Evolutionary conservation across 2,329 filamentous ascomycete genomes (phyloP), one percentile per base, ranked within the genome.

Genomic region (Trichothecium sympodiale): DNA sequence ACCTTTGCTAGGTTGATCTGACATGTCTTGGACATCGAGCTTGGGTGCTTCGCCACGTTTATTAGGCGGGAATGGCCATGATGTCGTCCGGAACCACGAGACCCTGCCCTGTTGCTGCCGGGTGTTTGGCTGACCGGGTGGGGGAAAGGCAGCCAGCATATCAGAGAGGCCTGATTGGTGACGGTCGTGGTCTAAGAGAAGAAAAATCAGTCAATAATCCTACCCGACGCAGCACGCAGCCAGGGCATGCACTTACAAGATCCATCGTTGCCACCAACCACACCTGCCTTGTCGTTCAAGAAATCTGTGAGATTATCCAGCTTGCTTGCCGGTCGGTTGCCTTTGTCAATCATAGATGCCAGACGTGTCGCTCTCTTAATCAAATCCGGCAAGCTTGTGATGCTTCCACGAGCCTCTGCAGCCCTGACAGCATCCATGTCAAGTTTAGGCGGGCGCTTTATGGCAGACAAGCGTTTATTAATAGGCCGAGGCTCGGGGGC

Each of bases 381-480:
- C 41, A 98, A 64, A 54, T 96, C 91, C 0, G 88, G 83, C 40
- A 98, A 64, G 57, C 88, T 95, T 2, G 91, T 96, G 43, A 94
- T 67, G 53, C 88, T 95, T 4, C 86, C 88, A 50, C 91, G 76
- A 2, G 81, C 75, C 56, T 95, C 86, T 13, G 84, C 83, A 35
- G 81, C 77, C 44, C 77, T 74, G 4, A 94, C 83, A 4, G 83
- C 83, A 50, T 88, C 80, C 17, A 95, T 80, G 51, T 95, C 78
- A 4, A 95, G 63, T 26, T 74, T 75, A 4, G 85, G 83, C 23
- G 89, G 88, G 33, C 72, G 61, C 44, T 69, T 63, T 38, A 78
- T 64, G 10, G 68, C 71, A 9, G 74, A 77, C 17, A 75, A 45
- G 14, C 63, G 60, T 43, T 18, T 44, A 44, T n/a, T 45, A 43